Conservation (phyloP, 2,329 filamentous ascomycete genomes). For the Ilyonectria mors-panacis region DNA sequence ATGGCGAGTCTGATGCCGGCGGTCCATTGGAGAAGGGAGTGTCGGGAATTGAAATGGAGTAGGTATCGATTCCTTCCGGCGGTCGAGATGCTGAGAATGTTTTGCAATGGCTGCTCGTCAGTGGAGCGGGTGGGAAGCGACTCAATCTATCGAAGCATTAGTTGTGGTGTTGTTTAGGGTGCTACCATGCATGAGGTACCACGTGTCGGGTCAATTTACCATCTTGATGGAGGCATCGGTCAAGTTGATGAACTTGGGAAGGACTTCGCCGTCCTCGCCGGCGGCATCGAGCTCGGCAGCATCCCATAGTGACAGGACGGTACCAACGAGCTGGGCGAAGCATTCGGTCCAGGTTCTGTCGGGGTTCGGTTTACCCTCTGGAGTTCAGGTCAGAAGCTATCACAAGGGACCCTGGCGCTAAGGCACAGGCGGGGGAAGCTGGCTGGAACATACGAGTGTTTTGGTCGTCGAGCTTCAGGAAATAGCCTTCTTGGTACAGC, state of each 20-base stretch:
- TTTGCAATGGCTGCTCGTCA: slow-evolving; percentile 86
- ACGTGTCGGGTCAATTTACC: slow-evolving; percentile 67
- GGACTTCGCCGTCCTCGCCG: slow-evolving; percentile 85
- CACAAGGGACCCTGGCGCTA: slow-evolving; percentile 26
- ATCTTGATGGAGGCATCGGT: slow-evolving; percentile 99
- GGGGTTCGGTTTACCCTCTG: slow-evolving; percentile 87
- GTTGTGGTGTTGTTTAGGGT: slow-evolving; percentile 17
- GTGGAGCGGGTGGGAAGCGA: slow-evolving; percentile 86
- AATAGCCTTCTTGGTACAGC: slow-evolving; percentile 97
- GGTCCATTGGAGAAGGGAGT: slow-evolving; percentile 96
- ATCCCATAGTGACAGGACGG: slow-evolving; percentile 96
- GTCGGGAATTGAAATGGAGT: slow-evolving; percentile 94
- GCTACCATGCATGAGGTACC: not conserved
- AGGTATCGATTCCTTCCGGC: slow-evolving; percentile 96
- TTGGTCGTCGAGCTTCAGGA: slow-evolving; percentile 95
- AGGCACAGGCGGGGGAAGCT: slow-evolving; percentile 26
- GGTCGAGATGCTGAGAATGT: slow-evolving; percentile 95
- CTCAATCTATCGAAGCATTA: slow-evolving; percentile 75
- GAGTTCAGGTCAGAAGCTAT: slow-evolving; percentile 24
- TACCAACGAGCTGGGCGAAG: slow-evolving; percentile 96
- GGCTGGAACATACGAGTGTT: slow-evolving; percentile 79
- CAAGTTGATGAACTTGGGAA: slow-evolving; percentile 95
- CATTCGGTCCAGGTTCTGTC: slow-evolving; percentile 96
- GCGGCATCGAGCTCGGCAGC: slow-evolving; percentile 91
- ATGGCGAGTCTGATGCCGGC: slow-evolving; percentile 93